A percentile compares a stretch with the other conserved stretches of the same genome.
These are phyloP conservation scores for Tylopilus plumbeoviolaceoides DNA, from an alignment of 768 basidiomycete genomes.

Conservation along the genomic window DNA sequence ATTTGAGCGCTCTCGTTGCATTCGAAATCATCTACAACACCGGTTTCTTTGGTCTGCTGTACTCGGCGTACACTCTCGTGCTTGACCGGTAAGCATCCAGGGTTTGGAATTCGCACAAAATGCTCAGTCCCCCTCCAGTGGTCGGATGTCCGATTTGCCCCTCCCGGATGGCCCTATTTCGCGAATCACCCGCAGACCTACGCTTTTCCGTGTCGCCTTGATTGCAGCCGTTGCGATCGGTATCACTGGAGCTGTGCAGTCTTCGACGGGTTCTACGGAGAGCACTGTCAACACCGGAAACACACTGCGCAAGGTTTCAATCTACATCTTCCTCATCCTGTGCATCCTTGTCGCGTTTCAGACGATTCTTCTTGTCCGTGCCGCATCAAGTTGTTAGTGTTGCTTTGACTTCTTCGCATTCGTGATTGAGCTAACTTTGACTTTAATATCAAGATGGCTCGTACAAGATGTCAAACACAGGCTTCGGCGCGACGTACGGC, in stretches of 20 bases:
- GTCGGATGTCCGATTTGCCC: conserved; percentile 23
- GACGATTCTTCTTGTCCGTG: conserved; percentile 20
- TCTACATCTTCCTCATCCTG: conserved; percentile 28
- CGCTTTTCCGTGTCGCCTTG: conserved; percentile 24
- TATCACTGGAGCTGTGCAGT: conserved; percentile 25
- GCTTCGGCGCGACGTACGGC: conserved; percentile 22
- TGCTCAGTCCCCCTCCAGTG: conserved; percentile 6
- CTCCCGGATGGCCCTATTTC: conserved; percentile 20
- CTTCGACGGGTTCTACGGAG: conserved; percentile 8
- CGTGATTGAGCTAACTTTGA: conserved; percentile 4
- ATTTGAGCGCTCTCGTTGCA: conserved; percentile 23
- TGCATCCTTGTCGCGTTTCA: conserved; percentile 26
- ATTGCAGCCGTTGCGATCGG: conserved; percentile 22
- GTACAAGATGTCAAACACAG: conserved; percentile 11
- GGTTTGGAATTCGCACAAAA: background rate
- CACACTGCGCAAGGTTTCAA: conserved; percentile 21
- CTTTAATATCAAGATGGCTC: conserved; percentile 14
- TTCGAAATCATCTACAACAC: conserved; percentile 32
- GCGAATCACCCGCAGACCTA: conserved; percentile 18
- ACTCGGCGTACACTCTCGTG: conserved; percentile 32
- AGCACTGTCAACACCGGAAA: conserved; percentile 11
- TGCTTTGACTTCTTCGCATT: background rate
- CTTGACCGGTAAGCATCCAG: conserved; percentile 26
- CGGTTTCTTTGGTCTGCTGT: conserved; percentile 35
- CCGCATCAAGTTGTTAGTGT: conserved; percentile 12